Evolutionary conservation across 2,329 filamentous ascomycete genomes (phyloP).

Genomic region (Fusarium sp.): DNA sequence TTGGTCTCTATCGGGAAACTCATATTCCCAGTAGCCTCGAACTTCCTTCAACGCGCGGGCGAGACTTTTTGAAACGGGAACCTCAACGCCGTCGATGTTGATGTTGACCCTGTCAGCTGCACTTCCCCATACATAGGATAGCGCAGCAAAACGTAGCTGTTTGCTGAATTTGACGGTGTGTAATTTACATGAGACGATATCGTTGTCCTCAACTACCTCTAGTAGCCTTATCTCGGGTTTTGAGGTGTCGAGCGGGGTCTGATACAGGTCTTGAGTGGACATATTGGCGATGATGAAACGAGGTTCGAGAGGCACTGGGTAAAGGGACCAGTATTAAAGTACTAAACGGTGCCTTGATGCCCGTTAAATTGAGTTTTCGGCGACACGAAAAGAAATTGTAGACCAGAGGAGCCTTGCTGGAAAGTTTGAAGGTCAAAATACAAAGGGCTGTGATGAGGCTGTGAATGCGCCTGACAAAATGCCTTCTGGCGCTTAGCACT

Average conservation of each 20-base stretch:
- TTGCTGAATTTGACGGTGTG: background rate
- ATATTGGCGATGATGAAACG: background rate
- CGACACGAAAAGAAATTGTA: rapidly evolving
- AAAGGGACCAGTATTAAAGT: rapidly evolving
- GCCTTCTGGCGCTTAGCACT: background rate
- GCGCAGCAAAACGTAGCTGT: background rate
- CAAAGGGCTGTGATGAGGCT: background rate
- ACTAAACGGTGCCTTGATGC: rapidly evolving
- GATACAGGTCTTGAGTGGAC: background rate
- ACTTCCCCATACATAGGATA: background rate
- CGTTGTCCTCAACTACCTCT: background rate
- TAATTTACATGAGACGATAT: background rate
- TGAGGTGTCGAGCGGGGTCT: background rate
- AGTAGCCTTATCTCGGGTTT: background rate
- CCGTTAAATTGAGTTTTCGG: rapidly evolving
- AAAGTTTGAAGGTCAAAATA: background rate
- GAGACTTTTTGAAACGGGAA: background rate
- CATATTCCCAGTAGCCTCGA: background rate
- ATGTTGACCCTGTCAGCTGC: background rate
- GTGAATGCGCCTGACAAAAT: background rate
- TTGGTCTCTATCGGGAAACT: background rate
- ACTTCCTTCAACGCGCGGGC: background rate
- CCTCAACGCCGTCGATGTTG: background rate
- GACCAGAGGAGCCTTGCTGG: rapidly evolving
- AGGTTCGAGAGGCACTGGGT: background rate